Evolutionary conservation across 306 rosid genomes (phyloP), one percentile per base, ranked within the genome.

Genomic region (Glycine tomentella): DNA sequence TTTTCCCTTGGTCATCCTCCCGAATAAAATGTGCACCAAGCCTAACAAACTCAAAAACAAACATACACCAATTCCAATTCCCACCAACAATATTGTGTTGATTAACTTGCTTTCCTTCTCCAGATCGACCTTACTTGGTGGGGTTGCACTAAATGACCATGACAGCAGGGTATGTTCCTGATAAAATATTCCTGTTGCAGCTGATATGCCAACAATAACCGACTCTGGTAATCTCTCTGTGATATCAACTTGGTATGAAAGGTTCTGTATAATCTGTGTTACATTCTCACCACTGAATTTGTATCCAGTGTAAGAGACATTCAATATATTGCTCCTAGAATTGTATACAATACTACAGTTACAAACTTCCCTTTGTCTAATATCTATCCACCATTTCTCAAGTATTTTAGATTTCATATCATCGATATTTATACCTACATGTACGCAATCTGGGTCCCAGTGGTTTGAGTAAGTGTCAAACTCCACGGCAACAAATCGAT

Each of bases 171-270:
- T 49, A 40, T 77, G 80, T 9, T 38, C 16, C 56, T 25, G 77
- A 3, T 3, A 40, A 34, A 3, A 1, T 2, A 3, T n/a, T 64
- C 78, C 80, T 57, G 83, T 78, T 58, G 88, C 57, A 56, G 83
- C 88, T 81, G 88, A 84, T 84, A 87, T 79, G 34, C 90, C 90
- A 45, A 84, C 46, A 11, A 67, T 76, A 71, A 88, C 89, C 2
- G 14, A 11, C 20, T 78, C 82, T 1, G 87, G 81, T 12, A 90
- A 55, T 44, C n/a, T 0, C 6, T 20, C 1, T 20, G 3, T 17
- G 34, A 88, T 55, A 73, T 90, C 74, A 42, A 86, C 69, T 0
- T 0, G n/a, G 14, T 34, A 7, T 3, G 63, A 12, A 38, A 87
- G 76, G 15, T n/a, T 13, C 13, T 77, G 81, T 51, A n/a, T 8